Evolutionary conservation across 495 filamentous ascomycete genomes (phyloP).

Genomic region (Aspergillus baeticus): DNA sequence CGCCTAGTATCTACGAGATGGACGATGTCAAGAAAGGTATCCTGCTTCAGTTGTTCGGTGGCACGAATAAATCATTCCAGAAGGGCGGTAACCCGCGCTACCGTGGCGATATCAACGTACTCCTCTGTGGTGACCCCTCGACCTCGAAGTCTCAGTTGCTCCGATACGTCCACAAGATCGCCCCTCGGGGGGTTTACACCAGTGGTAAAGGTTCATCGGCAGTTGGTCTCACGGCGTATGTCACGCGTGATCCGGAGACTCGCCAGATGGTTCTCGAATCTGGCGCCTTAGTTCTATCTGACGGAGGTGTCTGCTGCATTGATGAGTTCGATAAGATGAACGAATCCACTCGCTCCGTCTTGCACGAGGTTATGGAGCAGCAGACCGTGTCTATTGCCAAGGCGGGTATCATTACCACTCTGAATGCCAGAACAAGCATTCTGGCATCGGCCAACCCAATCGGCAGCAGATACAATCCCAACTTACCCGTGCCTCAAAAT

Average conservation of each 20-base stretch:
- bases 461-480: conserved; percentile 94
- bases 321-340: conserved; percentile 99
- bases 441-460: conserved; percentile 97
- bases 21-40: conserved; percentile 99
- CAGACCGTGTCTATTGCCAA: conserved; percentile 99
- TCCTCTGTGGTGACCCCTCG: conserved; percentile 95
- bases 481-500: conserved; percentile 93
- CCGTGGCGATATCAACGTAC: conserved; percentile 94
- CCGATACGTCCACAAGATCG: conserved; percentile 95
- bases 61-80: conserved; percentile 98
- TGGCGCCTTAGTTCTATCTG: conserved; percentile 89
- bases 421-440: conserved; percentile 93
- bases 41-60: conserved; percentile 91
- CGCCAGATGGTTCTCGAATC: conserved; percentile 95
- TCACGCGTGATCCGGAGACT: conserved; percentile 93
- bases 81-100: conserved; percentile 95
- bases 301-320: conserved; percentile 97
- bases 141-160: conserved; percentile 94
- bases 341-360: conserved; percentile 88
- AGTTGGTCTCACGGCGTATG: conserved; percentile 97
- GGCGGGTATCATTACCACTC: conserved; percentile 96
- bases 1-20: conserved; percentile 95
- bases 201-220: conserved; percentile 96
- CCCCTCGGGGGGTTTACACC: conserved; percentile 94
- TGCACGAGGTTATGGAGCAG: conserved; percentile 99